phyloP scores from a whole-genome alignment of 2,329 filamentous ascomycete genomes.

The Arthrobotrys sinensis region DNA sequence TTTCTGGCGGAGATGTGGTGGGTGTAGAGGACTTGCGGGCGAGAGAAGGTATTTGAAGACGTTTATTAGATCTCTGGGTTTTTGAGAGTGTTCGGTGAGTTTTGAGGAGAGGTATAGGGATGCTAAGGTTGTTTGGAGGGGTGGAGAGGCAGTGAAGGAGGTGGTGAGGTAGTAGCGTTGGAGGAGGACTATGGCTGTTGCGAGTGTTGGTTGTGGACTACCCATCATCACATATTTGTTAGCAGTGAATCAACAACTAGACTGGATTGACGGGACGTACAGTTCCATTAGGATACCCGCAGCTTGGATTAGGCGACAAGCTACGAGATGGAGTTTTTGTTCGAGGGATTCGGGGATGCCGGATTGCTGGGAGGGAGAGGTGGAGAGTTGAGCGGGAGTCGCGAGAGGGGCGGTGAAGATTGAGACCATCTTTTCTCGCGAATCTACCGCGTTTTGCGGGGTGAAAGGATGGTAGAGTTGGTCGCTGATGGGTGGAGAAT shows the following conservation, averaged over 20 bases:
- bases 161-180: slow-evolving; percentile 62
- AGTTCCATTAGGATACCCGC: slow-evolving; percentile 85
- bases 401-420: slow-evolving; percentile 80
- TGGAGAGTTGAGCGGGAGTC: slow-evolving; percentile 78
- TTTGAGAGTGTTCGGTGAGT: slow-evolving; percentile 79
- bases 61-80: slow-evolving; percentile 84
- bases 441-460: not conserved
- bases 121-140: slow-evolving; percentile 84
- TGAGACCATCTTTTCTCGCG: slow-evolving; percentile 65
- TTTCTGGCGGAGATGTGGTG: slow-evolving; percentile 66
- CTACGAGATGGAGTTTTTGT: slow-evolving; percentile 79
- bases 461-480: not conserved
- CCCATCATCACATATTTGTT: slow-evolving; percentile 41
- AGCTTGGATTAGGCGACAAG: slow-evolving; percentile 81
- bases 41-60: slow-evolving; percentile 87
- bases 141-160: slow-evolving; percentile 45
- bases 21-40: slow-evolving; percentile 71
- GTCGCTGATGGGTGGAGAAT: too few relatives aligned
- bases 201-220: slow-evolving; percentile 63
- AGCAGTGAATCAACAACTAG: not conserved
- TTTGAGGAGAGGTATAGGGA: slow-evolving; percentile 86
- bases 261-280: slow-evolving; percentile 76
- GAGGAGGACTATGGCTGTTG: slow-evolving; percentile 62
- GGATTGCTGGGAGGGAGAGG: slow-evolving; percentile 72
- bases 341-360: slow-evolving; percentile 78